Evolutionary conservation across 2,329 filamentous ascomycete genomes (phyloP), one percentile per base, ranked within the genome.

Genomic region (Pestalotiopsis sp.): DNA sequence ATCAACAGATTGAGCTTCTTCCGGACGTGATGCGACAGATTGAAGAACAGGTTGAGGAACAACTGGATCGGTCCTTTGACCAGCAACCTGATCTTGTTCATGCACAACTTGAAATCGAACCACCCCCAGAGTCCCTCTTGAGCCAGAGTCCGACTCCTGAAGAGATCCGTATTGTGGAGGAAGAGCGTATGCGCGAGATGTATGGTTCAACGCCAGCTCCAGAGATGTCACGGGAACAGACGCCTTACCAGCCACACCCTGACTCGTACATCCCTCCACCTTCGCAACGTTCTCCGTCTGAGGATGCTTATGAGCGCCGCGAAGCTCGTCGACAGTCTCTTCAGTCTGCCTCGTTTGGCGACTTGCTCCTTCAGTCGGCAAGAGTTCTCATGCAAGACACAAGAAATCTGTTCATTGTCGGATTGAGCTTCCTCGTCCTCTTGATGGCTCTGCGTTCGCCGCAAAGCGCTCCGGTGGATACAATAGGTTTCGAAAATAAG

Each of bases 381-480:
- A 82, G 84, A 39, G 85, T 91, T 7, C 76, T 87, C 20, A 74
- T 91, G 73, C 83, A 85, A 61, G 89, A 91, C 72, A 83, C 83
- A 68, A 90, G 86, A 79, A 91, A 91, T 68, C 75, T 90, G 11
- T 79, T 84, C n/a, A 90, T 91, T 31, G 80, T 82, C 4, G 73
- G 87, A 0, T 79, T 91, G 65, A 84, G 86, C 67, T 69, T 87
- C 2, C 75, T 91, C n/a, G 83, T 89, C 2, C 72, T 89, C 14
- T 67, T 88, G 36, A 79, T 90, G 11, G 85, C 86, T 1, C 65
- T 86, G 13, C 77, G 78, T 17, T 74, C 69, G 72, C 79, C 52
- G 67, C 64, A 75, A 9, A 75, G 77, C 9, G 69, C 72, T 2
- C 69, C 67, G 1, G 79, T 80, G 56, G 78, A 81, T 65, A 76